Evolutionary conservation across 495 filamentous ascomycete species (phyloP).

Genomic region (Annulohypoxylon bovei): DNA sequence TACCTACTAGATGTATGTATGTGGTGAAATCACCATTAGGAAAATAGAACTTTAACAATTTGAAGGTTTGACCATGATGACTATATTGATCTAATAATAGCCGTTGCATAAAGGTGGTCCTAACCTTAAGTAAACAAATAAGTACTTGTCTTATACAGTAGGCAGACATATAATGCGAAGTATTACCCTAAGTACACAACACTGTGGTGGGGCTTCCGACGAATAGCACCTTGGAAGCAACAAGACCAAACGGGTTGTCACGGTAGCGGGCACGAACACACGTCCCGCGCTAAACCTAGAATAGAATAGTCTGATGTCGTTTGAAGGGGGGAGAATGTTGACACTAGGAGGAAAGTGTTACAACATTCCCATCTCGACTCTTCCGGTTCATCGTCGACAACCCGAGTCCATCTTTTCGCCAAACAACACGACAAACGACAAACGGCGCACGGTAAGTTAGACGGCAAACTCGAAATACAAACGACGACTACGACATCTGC

Average conservation of each 20-base stretch:
- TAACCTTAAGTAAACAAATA: slow-evolving; percentile 2
- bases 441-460: slow-evolving; percentile 40
- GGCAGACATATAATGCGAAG: slow-evolving; percentile 8
- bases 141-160: background rate
- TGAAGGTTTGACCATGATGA: background rate
- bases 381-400: slow-evolving; percentile 29
- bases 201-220: slow-evolving; percentile 8
- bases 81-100: background rate
- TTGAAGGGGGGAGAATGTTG: slow-evolving; percentile 46
- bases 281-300: slow-evolving; percentile 42
- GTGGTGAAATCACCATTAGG: background rate
- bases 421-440: slow-evolving; percentile 22
- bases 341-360: slow-evolving; percentile 35
- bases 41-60: background rate
- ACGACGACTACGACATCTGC: slow-evolving; percentile 21
- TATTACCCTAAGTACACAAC: slow-evolving; percentile 12
- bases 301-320: slow-evolving; percentile 14
- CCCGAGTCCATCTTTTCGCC: slow-evolving; percentile 34
- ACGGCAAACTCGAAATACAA: slow-evolving; percentile 32
- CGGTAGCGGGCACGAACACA: slow-evolving; percentile 46
- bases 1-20: background rate
- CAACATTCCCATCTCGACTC: slow-evolving; percentile 19
- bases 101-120: background rate
- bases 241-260: slow-evolving; percentile 41
- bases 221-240: slow-evolving; percentile 2